Conservation (phyloP, 129 eudicot genomes). For the Calendula officinalis region DNA sequence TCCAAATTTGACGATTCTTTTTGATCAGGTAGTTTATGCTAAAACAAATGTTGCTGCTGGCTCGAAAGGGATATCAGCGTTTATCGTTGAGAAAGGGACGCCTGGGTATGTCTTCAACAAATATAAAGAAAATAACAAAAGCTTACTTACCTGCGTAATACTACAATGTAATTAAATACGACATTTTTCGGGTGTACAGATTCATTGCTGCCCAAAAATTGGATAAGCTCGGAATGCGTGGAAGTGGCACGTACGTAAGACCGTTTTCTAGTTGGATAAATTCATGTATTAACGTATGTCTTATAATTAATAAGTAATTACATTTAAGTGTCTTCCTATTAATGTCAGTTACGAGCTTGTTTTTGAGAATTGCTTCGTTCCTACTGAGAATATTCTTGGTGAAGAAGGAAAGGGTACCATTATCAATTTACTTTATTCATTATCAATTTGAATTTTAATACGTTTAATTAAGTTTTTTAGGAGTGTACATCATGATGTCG, state of each 20-base stretch:
- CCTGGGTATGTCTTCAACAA: constrained; percentile 85
- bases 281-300: no score
- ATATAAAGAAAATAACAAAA: no score
- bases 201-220: constrained; percentile 91
- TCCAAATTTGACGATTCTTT: neutral
- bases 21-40: constrained; percentile 75
- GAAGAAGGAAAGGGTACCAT: constrained; percentile 82
- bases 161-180: neutral
- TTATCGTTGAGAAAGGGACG: constrained; percentile 81
- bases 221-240: constrained; percentile 98
- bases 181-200: constrained; percentile 26
- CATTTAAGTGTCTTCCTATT: neutral
- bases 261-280: neutral
- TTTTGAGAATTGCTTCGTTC: constrained; percentile 91
- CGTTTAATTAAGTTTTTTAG: constrained; percentile 36
- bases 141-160: neutral
- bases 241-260: constrained; percentile 72
- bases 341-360: constrained; percentile 84
- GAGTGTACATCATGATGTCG: constrained; percentile 93
- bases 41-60: constrained; percentile 68
- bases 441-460: neutral
- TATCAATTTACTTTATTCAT: neutral
- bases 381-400: constrained; percentile 82
- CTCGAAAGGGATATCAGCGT: constrained; percentile 88
- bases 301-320: no score